These are phyloP conservation scores for Bacterosira constricta DNA, from an alignment of 108 stramenopile species.

Conservation along the genomic window DNA sequence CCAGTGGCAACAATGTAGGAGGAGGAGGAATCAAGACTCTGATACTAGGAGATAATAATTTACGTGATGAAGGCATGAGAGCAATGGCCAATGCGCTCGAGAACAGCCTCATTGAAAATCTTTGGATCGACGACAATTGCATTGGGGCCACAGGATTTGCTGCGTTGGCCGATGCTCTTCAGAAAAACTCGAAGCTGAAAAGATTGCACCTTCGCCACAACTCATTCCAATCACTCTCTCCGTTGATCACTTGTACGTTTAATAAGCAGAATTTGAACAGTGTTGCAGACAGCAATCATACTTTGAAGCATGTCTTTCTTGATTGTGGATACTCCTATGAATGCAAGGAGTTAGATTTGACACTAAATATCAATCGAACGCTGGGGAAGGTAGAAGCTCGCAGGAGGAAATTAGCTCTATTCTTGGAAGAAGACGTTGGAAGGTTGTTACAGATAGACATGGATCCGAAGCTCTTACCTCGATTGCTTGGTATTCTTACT, in stretches of 20 bases:
- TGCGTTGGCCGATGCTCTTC: slow-evolving; percentile 14
- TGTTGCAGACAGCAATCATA: slow-evolving; percentile 37
- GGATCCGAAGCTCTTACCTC: slow-evolving; percentile 17
- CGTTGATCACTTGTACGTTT: slow-evolving; percentile 30
- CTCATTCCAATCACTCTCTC: slow-evolving; percentile 29
- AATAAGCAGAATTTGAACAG: slow-evolving; percentile 27
- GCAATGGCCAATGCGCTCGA: slow-evolving; percentile 26
- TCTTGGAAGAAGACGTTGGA: slow-evolving; percentile 18
- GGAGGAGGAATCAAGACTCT: slow-evolving; percentile 30
- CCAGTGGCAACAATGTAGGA: neutral
- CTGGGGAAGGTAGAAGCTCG: slow-evolving; percentile 34
- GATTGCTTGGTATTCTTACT: slow-evolving; percentile 4
- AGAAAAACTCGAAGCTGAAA: slow-evolving; percentile 20
- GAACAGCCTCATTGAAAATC: slow-evolving; percentile 22
- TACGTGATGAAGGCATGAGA: slow-evolving; percentile 36
- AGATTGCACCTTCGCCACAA: slow-evolving; percentile 38
- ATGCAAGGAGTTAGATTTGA: slow-evolving; percentile 29
- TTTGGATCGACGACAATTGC: slow-evolving; percentile 37
- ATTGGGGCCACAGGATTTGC: slow-evolving; percentile 20
- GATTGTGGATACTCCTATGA: slow-evolving; percentile 42
- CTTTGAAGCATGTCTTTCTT: slow-evolving; percentile 39
- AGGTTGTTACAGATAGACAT: slow-evolving; percentile 17
- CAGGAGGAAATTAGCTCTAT: slow-evolving; percentile 28
- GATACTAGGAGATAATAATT: slow-evolving; percentile 37
- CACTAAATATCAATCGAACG: slow-evolving; percentile 31